These are phyloP conservation scores for Populus ilicifolia DNA, from an alignment of 345 rosid genomes.

Conservation along the genomic window DNA sequence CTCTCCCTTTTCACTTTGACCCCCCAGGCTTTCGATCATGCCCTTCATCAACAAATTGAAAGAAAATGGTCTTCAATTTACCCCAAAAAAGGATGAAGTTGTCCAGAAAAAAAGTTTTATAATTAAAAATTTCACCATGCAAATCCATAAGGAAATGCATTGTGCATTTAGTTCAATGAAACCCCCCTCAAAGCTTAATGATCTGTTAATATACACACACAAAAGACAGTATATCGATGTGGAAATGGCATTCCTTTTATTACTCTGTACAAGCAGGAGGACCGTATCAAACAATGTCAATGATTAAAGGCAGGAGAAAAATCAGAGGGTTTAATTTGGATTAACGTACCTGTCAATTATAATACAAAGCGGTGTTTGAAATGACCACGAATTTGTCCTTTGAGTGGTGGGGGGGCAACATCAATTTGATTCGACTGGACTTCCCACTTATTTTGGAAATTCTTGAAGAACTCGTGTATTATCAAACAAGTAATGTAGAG, in stretches of 20 bases:
- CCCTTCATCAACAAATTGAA: too few species aligned
- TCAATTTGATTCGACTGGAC: neutral
- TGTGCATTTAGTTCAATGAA: too few species aligned
- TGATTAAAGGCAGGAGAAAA: neutral
- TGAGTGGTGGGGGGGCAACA: neutral
- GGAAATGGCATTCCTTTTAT: neutral
- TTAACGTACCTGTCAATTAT: rapidly evolving
- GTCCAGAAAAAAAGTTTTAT: too few species aligned
- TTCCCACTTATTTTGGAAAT: neutral
- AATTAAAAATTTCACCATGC: too few species aligned
- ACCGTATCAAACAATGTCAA: neutral
- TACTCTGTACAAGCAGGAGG: neutral
- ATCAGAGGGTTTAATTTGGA: neutral
- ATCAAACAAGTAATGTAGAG: neutral
- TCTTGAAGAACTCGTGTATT: neutral
- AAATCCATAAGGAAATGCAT: too few species aligned
- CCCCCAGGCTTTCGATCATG: too few species aligned
- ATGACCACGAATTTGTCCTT: neutral
- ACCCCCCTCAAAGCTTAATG: too few species aligned
- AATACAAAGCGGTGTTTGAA: neutral
- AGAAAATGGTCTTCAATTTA: too few species aligned
- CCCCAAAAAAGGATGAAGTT: too few species aligned
- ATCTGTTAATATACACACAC: neutral
- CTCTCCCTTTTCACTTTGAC: too few species aligned
- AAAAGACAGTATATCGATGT: neutral